These are phyloP conservation scores for Lathyrus tuberosus DNA, from an alignment of 306 rosid species.

Conservation along the genomic window DNA sequence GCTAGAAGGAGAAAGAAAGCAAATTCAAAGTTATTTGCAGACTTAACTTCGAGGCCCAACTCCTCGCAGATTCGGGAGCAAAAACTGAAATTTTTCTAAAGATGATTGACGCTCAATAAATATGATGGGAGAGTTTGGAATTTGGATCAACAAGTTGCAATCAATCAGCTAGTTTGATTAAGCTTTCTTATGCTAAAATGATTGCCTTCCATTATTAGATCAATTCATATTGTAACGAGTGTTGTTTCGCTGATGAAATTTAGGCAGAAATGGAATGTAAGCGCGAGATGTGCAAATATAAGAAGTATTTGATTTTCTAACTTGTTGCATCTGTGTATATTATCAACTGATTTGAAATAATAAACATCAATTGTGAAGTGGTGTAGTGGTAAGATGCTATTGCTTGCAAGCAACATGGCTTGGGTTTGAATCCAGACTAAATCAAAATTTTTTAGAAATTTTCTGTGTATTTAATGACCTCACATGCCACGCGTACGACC, in stretches of 20 bases:
- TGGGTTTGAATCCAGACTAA: no score
- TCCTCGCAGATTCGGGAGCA: slow-evolving; percentile 87
- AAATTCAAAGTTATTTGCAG: slow-evolving; percentile 58
- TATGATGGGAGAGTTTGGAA: slow-evolving; percentile 15
- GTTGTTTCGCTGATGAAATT: slow-evolving; percentile 33
- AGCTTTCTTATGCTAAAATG: slow-evolving; percentile 18
- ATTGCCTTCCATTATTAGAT: slow-evolving; percentile 23
- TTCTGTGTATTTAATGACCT: no score
- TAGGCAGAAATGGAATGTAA: no score
- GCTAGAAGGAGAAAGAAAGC: slow-evolving; percentile 83
- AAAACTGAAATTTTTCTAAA: slow-evolving; percentile 48
- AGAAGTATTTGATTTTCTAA: slow-evolving; percentile 24
- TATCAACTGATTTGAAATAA: no score
- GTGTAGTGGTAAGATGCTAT: no score
- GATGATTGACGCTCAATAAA: slow-evolving; percentile 26
- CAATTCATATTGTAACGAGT: no score
- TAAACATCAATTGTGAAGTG: no score
- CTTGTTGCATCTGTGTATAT: no score
- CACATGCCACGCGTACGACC: no score
- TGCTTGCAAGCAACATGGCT: no score
- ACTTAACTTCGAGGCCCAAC: slow-evolving; percentile 70
- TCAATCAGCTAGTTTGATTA: slow-evolving; percentile 16
- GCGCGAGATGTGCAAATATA: slow-evolving; percentile 33
- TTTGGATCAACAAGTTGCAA: slow-evolving; percentile 24
- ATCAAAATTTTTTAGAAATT: no score